Percentiles rank a stretch among this genome's conserved stretches.
These are phyloP conservation scores for Elsinoe batatas DNA, from an alignment of 2,329 filamentous ascomycete genomes.

Conservation along the genomic window DNA sequence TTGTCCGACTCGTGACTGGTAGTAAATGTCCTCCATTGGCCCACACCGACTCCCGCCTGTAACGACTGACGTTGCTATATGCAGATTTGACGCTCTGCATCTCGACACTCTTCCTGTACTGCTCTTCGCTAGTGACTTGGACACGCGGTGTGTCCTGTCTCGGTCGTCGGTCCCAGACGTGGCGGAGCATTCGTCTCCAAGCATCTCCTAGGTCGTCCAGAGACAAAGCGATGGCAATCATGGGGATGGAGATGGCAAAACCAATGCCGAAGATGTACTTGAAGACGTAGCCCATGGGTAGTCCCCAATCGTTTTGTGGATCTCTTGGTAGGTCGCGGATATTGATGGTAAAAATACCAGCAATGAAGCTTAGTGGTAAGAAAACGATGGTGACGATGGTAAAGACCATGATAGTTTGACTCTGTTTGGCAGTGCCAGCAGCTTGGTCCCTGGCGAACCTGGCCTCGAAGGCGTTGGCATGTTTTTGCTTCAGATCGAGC, in stretches of 20 bases:
- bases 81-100: constrained; percentile 1
- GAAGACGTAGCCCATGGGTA: constrained; percentile 37
- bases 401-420: constrained; percentile 49
- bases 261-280: constrained; percentile 49
- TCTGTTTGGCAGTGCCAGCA: constrained; percentile 48
- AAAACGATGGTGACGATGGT: constrained; percentile 52
- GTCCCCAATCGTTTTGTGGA: constrained; percentile 17
- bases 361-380: constrained; percentile 46
- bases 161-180: background rate
- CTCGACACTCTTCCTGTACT: constrained; percentile 8
- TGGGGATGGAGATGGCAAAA: constrained; percentile 40
- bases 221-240: constrained; percentile 36
- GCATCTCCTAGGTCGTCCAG: constrained; percentile 32
- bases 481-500: constrained; percentile 59
- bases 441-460: constrained; percentile 53
- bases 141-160: background rate
- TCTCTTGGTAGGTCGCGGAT: constrained; percentile 38
- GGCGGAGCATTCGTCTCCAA: background rate
- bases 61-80: background rate
- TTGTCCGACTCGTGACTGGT: background rate
- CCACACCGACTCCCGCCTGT: background rate
- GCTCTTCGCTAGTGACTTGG: background rate
- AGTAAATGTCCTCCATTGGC: background rate
- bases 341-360: constrained; percentile 47
- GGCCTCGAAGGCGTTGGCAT: constrained; percentile 58